Percentiles rank a stretch among this genome's conserved stretches.
These are phyloP conservation scores for Gautieria morchelliformis DNA, from an alignment of 768 basidiomycete species.

Conservation along the genomic window DNA sequence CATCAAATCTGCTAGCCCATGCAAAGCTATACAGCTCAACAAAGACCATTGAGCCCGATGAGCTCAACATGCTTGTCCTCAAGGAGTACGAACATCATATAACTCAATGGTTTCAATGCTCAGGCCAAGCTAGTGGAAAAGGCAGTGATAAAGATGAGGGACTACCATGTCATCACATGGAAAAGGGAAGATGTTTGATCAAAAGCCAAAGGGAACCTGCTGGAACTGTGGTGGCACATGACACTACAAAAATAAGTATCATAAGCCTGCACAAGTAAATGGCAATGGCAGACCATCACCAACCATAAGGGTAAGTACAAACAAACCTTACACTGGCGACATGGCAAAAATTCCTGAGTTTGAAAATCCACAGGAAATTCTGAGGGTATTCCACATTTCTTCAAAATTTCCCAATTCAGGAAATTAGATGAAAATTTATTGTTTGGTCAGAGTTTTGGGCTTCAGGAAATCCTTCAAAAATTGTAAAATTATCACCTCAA, in stretches of 20 bases:
- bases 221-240: slow-evolving; percentile 22
- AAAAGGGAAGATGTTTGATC: slow-evolving; percentile 1
- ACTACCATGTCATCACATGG: slow-evolving; percentile 6
- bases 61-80: slow-evolving; percentile 17
- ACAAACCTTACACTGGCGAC: too few relatives aligned
- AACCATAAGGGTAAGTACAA: too few relatives aligned
- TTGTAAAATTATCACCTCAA: too few relatives aligned
- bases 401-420: too few relatives aligned
- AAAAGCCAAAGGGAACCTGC: slow-evolving; percentile 11
- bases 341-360: too few relatives aligned
- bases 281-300: too few relatives aligned
- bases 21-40: not conserved
- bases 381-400: too few relatives aligned
- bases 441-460: too few relatives aligned
- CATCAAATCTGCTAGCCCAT: not conserved
- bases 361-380: too few relatives aligned
- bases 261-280: slow-evolving; percentile 14
- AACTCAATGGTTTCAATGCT: slow-evolving; percentile 10
- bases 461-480: too few relatives aligned
- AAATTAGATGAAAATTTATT: too few relatives aligned
- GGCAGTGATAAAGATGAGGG: slow-evolving; percentile 13
- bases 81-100: slow-evolving; percentile 20
- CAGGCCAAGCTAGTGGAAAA: slow-evolving; percentile 6
- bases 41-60: slow-evolving; percentile 10
- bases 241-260: slow-evolving; percentile 19